These are phyloP conservation scores for Barbarea vulgaris DNA, from an alignment of 345 rosid genomes.

Conservation along the genomic window DNA sequence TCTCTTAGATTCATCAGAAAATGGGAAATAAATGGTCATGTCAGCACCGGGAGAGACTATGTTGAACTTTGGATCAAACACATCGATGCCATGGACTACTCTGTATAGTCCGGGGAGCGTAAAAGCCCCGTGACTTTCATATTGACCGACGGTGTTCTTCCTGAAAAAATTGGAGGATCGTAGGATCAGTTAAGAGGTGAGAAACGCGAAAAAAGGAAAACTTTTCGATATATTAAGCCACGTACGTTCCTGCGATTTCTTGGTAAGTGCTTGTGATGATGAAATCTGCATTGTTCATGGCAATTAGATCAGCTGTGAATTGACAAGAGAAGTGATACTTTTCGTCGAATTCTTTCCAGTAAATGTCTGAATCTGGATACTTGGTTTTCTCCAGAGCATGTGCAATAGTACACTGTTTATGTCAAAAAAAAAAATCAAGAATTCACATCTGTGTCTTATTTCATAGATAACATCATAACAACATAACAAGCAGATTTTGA, in stretches of 20 bases:
- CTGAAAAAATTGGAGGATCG: constrained; percentile 43
- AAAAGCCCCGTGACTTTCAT: constrained; percentile 91
- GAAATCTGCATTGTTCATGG: constrained; percentile 97
- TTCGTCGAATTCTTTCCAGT: constrained; percentile 90
- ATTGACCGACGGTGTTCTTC: constrained; percentile 96
- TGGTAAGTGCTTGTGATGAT: constrained; percentile 98
- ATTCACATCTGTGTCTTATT: constrained; percentile 8
- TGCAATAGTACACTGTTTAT: constrained; percentile 91
- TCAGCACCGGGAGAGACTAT: constrained; percentile 99
- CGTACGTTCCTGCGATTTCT: constrained; percentile 99
- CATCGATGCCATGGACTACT: constrained; percentile 95
- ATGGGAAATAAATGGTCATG: constrained; percentile 92
- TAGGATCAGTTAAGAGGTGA: not conserved
- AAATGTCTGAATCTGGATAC: constrained; percentile 98
- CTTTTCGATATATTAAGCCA: not conserved
- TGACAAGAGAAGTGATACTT: constrained; percentile 99
- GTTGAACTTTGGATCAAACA: constrained; percentile 97
- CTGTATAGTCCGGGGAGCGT: constrained; percentile 93
- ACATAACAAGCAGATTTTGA: not conserved
- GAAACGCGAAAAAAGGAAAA: not conserved
- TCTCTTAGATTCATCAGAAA: constrained; percentile 58
- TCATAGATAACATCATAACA: not conserved
- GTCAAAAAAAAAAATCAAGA: not conserved
- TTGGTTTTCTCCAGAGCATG: constrained; percentile 99
- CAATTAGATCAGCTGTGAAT: constrained; percentile 93